phyloP scores from a whole-genome alignment of 2,329 filamentous ascomycete species.

The Neonectria hederae region DNA sequence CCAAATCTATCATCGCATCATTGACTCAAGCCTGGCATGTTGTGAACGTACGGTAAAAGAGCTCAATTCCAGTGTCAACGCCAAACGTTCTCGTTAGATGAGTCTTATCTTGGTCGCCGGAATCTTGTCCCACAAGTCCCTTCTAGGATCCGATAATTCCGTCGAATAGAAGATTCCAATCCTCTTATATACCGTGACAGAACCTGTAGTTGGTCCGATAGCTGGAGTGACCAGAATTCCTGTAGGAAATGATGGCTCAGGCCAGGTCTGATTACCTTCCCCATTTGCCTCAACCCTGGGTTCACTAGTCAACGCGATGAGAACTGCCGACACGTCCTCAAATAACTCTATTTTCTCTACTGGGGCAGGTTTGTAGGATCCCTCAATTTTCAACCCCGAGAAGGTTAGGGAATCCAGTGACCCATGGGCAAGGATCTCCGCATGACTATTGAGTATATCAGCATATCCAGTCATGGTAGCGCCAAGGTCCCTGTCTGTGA shows the following conservation, averaged over 20 bases:
- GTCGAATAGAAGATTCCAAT: background rate
- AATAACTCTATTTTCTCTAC: background rate
- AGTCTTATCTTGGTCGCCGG: background rate
- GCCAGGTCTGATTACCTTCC: background rate
- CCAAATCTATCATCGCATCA: too few species aligned
- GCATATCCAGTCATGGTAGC: background rate
- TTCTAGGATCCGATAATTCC: background rate
- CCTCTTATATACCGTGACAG: background rate
- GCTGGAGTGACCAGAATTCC: conserved; percentile 2
- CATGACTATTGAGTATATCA: background rate
- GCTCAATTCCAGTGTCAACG: background rate
- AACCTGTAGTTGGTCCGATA: background rate
- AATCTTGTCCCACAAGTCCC: background rate
- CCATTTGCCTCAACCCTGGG: background rate
- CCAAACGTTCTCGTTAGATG: background rate
- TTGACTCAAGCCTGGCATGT: too few species aligned
- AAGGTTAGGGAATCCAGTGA: background rate
- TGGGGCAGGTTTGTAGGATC: background rate
- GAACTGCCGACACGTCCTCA: background rate
- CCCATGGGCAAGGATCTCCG: background rate
- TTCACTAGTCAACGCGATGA: background rate
- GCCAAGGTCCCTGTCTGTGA: background rate
- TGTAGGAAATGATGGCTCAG: background rate
- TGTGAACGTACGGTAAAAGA: too few species aligned
- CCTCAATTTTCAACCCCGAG: background rate